Conservation (phyloP, 371 early-diverging fungal species). For the Apophysomyces elegans region DNA sequence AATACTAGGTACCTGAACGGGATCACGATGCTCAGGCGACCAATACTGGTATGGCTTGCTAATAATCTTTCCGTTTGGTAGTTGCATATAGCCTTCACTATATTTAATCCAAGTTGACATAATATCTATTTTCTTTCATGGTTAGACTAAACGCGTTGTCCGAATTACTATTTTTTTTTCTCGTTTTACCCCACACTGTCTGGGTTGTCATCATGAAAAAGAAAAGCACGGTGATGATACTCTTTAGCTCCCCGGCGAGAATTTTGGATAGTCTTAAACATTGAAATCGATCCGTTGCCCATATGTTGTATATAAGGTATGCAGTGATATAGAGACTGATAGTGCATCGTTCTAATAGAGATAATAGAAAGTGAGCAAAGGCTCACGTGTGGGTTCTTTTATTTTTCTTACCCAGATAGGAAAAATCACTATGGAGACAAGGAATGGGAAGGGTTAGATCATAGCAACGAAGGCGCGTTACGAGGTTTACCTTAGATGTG, state of each 20-base stretch:
- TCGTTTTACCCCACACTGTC: conserved; percentile 36
- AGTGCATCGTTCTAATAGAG: conserved; percentile 28
- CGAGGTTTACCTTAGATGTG: conserved; percentile 39
- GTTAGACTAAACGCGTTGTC: background rate
- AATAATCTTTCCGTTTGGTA: conserved; percentile 25
- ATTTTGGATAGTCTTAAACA: conserved; percentile 32
- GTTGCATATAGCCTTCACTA: conserved; percentile 33
- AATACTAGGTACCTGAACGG: conserved; percentile 14
- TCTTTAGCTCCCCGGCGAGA: conserved; percentile 41
- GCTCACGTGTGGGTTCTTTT: background rate
- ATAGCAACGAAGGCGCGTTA: background rate
- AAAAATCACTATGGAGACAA: conserved; percentile 38
- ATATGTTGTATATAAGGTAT: conserved; percentile 28
- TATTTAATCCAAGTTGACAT: conserved; percentile 44
- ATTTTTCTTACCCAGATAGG: conserved; percentile 39
- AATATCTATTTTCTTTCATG: conserved; percentile 21
- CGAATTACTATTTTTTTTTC: background rate
- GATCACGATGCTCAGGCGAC: conserved; percentile 27
- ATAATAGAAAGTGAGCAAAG: too few species aligned
- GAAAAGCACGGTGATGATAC: conserved; percentile 41
- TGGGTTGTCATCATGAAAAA: conserved; percentile 33
- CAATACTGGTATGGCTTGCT: conserved; percentile 34
- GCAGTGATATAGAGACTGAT: conserved; percentile 28
- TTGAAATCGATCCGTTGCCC: conserved; percentile 30
- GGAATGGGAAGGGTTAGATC: background rate